phyloP scores from a whole-genome alignment of 495 filamentous ascomycete species.

The Cladorrhinum samala region DNA sequence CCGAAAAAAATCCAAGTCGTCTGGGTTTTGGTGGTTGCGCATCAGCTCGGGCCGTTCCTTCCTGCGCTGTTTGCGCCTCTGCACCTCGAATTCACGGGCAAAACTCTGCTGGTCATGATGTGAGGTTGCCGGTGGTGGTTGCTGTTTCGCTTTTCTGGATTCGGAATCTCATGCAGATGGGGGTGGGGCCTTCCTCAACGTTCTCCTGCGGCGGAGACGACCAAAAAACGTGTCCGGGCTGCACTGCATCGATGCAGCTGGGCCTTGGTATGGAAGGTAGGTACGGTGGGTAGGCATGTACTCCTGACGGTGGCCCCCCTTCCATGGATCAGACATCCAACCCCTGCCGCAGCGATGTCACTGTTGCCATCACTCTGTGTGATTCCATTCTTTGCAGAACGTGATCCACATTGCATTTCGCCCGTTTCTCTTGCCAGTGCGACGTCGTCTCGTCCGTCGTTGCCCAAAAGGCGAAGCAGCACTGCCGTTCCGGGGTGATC shows the following conservation, averaged over 20 bases:
- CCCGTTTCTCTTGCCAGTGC: not conserved
- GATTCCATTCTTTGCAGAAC: not conserved
- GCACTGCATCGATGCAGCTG: not conserved
- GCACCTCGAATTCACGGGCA: too few species aligned
- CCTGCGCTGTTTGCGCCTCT: too few species aligned
- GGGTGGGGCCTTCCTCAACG: not conserved
- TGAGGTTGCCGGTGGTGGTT: not conserved
- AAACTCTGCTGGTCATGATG: too few species aligned
- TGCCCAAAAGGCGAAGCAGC: not conserved
- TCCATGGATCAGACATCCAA: not conserved
- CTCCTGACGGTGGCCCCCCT: too few species aligned
- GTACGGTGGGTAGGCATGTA: not conserved
- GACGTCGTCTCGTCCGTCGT: not conserved
- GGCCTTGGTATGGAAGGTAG: too few species aligned
- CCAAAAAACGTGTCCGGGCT: slow-evolving; percentile 1
- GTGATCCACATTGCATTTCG: not conserved
- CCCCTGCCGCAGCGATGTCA: not conserved
- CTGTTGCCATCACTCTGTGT: not conserved
- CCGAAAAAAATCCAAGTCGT: too few species aligned
- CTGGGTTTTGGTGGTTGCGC: not conserved
- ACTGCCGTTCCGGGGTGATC: not conserved
- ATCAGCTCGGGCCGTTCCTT: slow-evolving; percentile 3
- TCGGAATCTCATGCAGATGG: slow-evolving; percentile 1
- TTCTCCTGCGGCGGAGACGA: not conserved
- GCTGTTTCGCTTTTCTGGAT: slow-evolving; percentile 5